These are phyloP conservation scores for Juglanconis oblonga DNA, from an alignment of 2,329 filamentous ascomycete species.

Conservation along the genomic window DNA sequence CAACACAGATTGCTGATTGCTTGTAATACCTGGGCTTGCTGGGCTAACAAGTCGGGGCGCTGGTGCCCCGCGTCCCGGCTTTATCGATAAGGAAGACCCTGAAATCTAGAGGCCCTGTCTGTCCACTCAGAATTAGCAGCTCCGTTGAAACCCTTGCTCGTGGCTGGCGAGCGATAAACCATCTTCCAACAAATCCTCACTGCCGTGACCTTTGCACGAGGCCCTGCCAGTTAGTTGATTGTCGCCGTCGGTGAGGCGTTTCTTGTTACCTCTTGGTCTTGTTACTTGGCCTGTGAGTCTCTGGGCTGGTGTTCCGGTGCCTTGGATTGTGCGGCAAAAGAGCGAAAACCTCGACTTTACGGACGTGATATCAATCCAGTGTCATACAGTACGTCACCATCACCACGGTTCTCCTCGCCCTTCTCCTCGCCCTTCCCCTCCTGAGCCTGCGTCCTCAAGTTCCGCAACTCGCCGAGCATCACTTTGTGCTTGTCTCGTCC, in stretches of 20 bases:
- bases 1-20: too few relatives aligned
- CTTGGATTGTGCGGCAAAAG: background rate
- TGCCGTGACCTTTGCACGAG: background rate
- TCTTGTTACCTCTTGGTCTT: background rate
- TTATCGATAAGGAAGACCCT: background rate
- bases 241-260: background rate
- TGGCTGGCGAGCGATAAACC: background rate
- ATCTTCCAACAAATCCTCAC: background rate
- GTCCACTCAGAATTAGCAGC: background rate
- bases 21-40: background rate
- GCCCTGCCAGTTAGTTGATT: background rate
- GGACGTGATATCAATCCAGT: background rate
- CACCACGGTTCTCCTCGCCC: too few relatives aligned
- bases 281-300: background rate
- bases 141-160: background rate
- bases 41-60: background rate
- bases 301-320: background rate
- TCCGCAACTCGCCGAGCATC: background rate
- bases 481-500: background rate
- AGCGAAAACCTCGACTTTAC: background rate
- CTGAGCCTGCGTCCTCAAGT: too few relatives aligned
- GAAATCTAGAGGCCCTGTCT: background rate
- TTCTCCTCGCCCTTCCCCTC: too few relatives aligned
- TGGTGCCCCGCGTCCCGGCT: background rate
- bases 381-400: too few relatives aligned